Conservation (phyloP, 1,284 basidiomycete species). For the Cystobasidium sp. region DNA sequence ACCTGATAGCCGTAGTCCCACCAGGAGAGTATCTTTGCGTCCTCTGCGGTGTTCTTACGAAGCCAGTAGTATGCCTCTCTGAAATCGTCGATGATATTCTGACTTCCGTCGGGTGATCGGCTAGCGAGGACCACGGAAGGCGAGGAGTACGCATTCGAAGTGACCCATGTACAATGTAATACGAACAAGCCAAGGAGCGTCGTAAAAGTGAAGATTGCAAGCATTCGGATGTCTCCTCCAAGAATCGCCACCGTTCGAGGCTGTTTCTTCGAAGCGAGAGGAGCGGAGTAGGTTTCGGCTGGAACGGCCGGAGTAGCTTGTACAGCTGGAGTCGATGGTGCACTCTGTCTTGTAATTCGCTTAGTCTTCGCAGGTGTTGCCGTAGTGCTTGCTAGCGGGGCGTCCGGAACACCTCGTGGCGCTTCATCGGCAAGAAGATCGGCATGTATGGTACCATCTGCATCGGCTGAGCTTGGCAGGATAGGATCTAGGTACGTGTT, state of each 20-base stretch:
- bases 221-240: slow-evolving; percentile 78
- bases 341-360: slow-evolving; percentile 64
- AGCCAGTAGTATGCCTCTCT: slow-evolving; percentile 99
- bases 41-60: slow-evolving; percentile 88
- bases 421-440: slow-evolving; percentile 51
- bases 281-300: slow-evolving; percentile 33
- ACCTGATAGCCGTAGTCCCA: slow-evolving; percentile 99
- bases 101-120: slow-evolving; percentile 77
- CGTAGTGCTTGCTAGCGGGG: slow-evolving; percentile 51
- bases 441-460: slow-evolving; percentile 45
- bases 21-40: slow-evolving; percentile 97
- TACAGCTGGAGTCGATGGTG: slow-evolving; percentile 55
- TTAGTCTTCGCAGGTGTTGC: slow-evolving; percentile 63
- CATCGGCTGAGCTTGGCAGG: slow-evolving; percentile 54
- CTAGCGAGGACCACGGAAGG: slow-evolving; percentile 95
- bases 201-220: slow-evolving; percentile 76
- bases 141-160: slow-evolving; percentile 92
- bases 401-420: slow-evolving; percentile 54
- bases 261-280: slow-evolving; percentile 43
- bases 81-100: slow-evolving; percentile 99
- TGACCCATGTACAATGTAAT: slow-evolving; percentile 96
- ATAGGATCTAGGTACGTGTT: slow-evolving; percentile 81
- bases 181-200: slow-evolving; percentile 87
- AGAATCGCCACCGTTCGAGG: slow-evolving; percentile 69
- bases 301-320: slow-evolving; percentile 51